Base-by-base conservation (phyloP, 768 basidiomycete species). In the Rhodotorula toruloides region DNA sequence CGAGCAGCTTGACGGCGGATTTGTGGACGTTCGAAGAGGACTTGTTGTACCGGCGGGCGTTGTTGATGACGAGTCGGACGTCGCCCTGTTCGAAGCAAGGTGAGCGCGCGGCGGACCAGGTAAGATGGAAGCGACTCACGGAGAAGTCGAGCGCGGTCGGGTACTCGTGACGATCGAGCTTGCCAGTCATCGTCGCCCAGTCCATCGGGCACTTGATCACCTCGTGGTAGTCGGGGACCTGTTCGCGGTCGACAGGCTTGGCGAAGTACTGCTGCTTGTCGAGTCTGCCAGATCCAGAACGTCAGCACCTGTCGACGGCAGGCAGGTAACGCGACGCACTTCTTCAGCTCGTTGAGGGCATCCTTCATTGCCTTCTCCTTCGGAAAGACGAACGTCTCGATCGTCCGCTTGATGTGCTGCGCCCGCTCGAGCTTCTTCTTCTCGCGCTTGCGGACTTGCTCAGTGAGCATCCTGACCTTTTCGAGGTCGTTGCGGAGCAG, bases 131-230 rank as follows among this genome's bases (percentile, higher is more conserved):
- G 10, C 19, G 6, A 48, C 70, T 17, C 19, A 73, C 83, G 27
- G 85, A 77, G 74, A 97, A 94, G 39, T 81, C 79, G 54, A 86
- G 86, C 56, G 92, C 78, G n/a, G 82, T 81, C 17, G 81, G 77
- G 77, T 97, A 98, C 74, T 88, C 85, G 75, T 88, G 88, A n/a
- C 82, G 84, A 42, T 90, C 87, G n/a, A 98, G 83, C 77, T 91
- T 98, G 75, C 86, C 82, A 71, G 87, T 84, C 84, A 98, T 94
- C 3, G 89, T 91, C 61, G 81, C 79, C 73, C 97, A 84, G 77
- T 97, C 91, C 93, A 98, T 98, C 5, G 96, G 96, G 63, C 85
- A 79, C 72, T 85, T 86, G 75, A 98, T 86, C 54, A 92, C 84
- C 29, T 90, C 87, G 77, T 90, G 88, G 74, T 99, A 99, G 75